These are phyloP conservation scores for Cajanus cajan DNA, from an alignment of 306 rosid species.

Conservation along the genomic window DNA sequence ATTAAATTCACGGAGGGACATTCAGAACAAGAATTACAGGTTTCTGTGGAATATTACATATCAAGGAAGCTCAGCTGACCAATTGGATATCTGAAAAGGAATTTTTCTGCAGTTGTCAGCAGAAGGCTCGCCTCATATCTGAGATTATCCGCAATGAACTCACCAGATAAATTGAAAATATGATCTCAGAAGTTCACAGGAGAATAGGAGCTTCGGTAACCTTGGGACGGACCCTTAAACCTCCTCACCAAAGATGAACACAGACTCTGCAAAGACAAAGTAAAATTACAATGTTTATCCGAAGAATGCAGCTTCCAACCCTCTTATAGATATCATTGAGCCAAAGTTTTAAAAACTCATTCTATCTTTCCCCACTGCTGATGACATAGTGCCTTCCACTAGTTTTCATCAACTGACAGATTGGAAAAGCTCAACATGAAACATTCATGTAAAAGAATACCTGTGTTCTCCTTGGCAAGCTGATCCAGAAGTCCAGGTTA, in stretches of 20 bases:
- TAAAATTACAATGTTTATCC: constrained; percentile 8
- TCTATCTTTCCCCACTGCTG: constrained; percentile 8
- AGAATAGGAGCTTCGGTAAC: constrained; percentile 73
- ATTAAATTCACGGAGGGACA: constrained; percentile 31
- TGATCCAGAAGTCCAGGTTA: constrained; percentile 77
- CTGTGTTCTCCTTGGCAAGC: constrained; percentile 70
- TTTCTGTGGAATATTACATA: constrained; percentile 22
- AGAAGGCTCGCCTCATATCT: constrained; percentile 28
- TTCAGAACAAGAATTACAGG: constrained; percentile 22
- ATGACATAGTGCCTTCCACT: too few species aligned
- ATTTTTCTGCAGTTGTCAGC: constrained; percentile 28
- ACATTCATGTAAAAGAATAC: constrained; percentile 43
- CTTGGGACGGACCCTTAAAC: constrained; percentile 70
- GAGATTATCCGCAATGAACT: constrained; percentile 32
- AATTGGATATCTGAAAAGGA: constrained; percentile 29
- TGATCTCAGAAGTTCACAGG: constrained; percentile 71
- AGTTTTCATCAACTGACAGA: too few species aligned
- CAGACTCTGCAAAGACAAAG: constrained; percentile 51
- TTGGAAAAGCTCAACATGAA: constrained; percentile 22
- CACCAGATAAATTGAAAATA: constrained; percentile 28
- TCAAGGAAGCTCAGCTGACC: constrained; percentile 33
- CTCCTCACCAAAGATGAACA: constrained; percentile 59
- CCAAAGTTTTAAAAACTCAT: not conserved
- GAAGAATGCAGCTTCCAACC: constrained; percentile 1
- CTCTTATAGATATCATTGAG: not conserved